Evolutionary conservation across 192 early-diverging fungal genomes (phyloP).

Genomic region (Chytriomyces sp.): DNA sequence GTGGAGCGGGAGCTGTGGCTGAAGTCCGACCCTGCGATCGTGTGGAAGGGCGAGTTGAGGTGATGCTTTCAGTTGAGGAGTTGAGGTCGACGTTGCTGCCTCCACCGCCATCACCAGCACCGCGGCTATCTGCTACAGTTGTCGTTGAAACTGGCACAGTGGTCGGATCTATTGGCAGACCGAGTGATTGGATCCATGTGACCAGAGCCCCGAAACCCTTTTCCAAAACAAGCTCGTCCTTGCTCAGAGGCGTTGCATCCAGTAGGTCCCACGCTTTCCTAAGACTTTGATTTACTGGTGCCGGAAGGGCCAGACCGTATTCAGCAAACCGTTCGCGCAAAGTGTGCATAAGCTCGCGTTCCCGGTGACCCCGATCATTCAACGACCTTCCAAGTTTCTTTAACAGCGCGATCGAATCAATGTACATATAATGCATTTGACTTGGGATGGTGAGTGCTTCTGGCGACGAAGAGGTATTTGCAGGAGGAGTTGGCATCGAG

Average conservation of each 20-base stretch:
- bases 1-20: not conserved
- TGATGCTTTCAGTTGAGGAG: not conserved
- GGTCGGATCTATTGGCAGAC: not conserved
- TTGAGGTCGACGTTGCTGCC: not conserved
- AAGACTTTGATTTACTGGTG: not conserved
- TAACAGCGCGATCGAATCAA: constrained; percentile 8
- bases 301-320: not conserved
- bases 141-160: not conserved
- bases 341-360: constrained; percentile 10
- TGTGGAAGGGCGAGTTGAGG: not conserved
- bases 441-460: too few species aligned
- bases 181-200: constrained; percentile 7
- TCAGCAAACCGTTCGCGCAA: not conserved
- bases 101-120: not conserved
- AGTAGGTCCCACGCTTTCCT: not conserved
- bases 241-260: not conserved
- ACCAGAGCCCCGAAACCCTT: constrained; percentile 2
- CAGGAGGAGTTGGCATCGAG: too few species aligned
- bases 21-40: too few species aligned
- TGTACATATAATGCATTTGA: constrained; percentile 20
- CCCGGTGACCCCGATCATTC: constrained; percentile 17
- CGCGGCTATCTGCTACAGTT: not conserved
- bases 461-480: too few species aligned
- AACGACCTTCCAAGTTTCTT: not conserved
- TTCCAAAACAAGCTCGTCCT: not conserved